Conservation (phyloP, 2,329 filamentous ascomycete genomes). For the Colletotrichum ledebouriae region DNA sequence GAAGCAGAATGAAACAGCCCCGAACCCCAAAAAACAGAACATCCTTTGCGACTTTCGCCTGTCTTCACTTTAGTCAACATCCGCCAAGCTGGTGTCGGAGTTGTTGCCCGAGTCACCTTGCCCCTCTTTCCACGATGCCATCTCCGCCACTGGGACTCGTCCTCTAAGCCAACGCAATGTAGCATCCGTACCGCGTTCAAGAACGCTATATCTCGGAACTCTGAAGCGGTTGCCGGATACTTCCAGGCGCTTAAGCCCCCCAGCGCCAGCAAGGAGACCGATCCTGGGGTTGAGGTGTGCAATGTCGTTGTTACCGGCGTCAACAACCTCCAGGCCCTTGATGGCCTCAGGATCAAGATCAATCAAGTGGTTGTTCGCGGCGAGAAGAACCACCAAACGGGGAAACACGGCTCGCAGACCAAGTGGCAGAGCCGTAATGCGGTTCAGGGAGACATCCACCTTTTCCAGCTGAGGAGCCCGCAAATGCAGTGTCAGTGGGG, state of each 20-base stretch:
- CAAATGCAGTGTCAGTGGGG: conserved; percentile 74
- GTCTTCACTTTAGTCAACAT: conserved; percentile 47
- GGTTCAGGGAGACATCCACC: conserved; percentile 86
- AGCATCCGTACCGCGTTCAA: conserved; percentile 90
- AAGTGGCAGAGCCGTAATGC: conserved; percentile 77
- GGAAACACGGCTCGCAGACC: conserved; percentile 77
- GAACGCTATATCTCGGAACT: conserved; percentile 85
- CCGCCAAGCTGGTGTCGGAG: conserved; percentile 45
- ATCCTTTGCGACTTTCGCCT: neutral
- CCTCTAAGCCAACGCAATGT: conserved; percentile 85
- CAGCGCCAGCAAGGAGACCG: conserved; percentile 77
- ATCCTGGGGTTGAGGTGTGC: conserved; percentile 83
- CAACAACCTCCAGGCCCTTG: conserved; percentile 79
- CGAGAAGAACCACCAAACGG: conserved; percentile 76
- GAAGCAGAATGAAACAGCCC: conserved; percentile 26
- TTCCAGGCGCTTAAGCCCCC: conserved; percentile 75
- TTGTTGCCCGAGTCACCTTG: conserved; percentile 53
- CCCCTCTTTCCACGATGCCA: conserved; percentile 67
- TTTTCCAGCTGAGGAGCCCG: conserved; percentile 81
- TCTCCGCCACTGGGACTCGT: conserved; percentile 75
- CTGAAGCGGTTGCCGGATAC: conserved; percentile 89
- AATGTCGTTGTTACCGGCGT: conserved; percentile 89
- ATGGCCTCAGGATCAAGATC: conserved; percentile 81
- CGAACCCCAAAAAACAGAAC: conserved; percentile 10
- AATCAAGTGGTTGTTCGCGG: conserved; percentile 82